These are phyloP conservation scores for Hymenoscyphus occultus DNA, from an alignment of 2,329 filamentous ascomycete species.

Conservation along the genomic window DNA sequence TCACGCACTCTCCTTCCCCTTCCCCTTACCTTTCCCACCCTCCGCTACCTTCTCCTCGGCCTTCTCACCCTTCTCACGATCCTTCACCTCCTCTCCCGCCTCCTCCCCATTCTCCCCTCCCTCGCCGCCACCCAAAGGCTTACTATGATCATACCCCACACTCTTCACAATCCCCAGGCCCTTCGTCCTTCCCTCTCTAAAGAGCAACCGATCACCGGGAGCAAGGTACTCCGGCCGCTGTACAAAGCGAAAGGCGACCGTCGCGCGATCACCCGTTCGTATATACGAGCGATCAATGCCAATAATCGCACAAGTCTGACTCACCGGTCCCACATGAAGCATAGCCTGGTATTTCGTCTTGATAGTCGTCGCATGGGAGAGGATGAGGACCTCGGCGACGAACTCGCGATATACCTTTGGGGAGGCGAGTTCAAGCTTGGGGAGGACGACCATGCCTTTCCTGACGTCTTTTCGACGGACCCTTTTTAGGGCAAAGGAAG, in stretches of 20 bases:
- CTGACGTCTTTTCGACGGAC: constrained; percentile 87
- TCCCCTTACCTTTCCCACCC: constrained; percentile 5
- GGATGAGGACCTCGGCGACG: constrained; percentile 83
- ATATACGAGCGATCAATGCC: constrained; percentile 97
- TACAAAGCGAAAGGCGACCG: constrained; percentile 91
- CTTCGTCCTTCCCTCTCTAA: constrained; percentile 92
- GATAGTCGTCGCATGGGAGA: constrained; percentile 95
- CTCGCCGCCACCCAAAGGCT: constrained; percentile 45
- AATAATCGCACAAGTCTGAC: constrained; percentile 94
- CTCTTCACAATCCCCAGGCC: constrained; percentile 91
- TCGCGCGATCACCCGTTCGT: constrained; percentile 88
- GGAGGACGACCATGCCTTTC: constrained; percentile 96
- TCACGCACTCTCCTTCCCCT: neutral
- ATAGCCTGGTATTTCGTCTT: constrained; percentile 97
- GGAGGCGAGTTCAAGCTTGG: constrained; percentile 69
- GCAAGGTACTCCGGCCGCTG: constrained; percentile 90
- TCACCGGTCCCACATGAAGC: constrained; percentile 92
- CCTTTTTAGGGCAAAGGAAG: constrained; percentile 85
- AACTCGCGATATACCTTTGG: constrained; percentile 75
- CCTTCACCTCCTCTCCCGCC: neutral
- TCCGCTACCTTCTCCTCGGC: neutral
- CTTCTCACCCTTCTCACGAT: constrained; percentile 7
- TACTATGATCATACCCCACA: constrained; percentile 74
- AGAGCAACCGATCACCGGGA: constrained; percentile 84
- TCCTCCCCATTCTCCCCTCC: constrained; percentile 14